Evolutionary conservation across 2,329 filamentous ascomycete genomes (phyloP), one percentile per base, ranked within the genome.

Genomic region (Ascochyta koolunga): DNA sequence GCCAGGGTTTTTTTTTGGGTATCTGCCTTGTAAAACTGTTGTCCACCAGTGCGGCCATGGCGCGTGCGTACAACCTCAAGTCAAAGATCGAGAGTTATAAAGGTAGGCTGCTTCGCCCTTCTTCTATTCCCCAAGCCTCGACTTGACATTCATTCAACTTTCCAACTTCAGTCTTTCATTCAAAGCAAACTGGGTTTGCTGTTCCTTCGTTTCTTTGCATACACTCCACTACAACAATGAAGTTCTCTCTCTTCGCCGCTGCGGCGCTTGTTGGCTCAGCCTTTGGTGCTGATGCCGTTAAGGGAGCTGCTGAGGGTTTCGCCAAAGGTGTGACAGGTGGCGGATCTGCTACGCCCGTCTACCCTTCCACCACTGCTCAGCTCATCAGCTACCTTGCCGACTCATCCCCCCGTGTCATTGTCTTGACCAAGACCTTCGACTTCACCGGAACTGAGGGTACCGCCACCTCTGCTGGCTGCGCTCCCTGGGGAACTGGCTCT

Each of bases 321-420:
- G 64, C 64, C 16, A 67, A 66, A 59, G 64, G 64, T 85, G 64
- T 67, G 2, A 67, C 64, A 54, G 64, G 64, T 50, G 64, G 64
- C 40, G 63, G 64, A 27, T 60, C 40, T 29, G 61, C 64, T 16
- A 41, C 57, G 2, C 63, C 64, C 5, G 64, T 67, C 32, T 66
- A 67, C 53, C 64, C 64, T 10, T 49, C 53, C 16, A 62, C 61
- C 19, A 67, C 54, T 36, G 78, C 74, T 21, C 78, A 89, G 79
- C 80, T 88, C 40, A 80, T 82, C 69, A 79, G 76, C 33, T 88
- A 86, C 74, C 80, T 88, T 5, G 77, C 77, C 8, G 83, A 86
- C 69, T 73, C 71, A 49, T 68, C 76, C 18, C 64, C 85, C 11
- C 80, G 84, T 21, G 80, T 82, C 55, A 87, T 88, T 62, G 78